phyloP scores from a whole-genome alignment of 2,329 filamentous ascomycete genomes.

The Sordariomycetes sp. region DNA sequence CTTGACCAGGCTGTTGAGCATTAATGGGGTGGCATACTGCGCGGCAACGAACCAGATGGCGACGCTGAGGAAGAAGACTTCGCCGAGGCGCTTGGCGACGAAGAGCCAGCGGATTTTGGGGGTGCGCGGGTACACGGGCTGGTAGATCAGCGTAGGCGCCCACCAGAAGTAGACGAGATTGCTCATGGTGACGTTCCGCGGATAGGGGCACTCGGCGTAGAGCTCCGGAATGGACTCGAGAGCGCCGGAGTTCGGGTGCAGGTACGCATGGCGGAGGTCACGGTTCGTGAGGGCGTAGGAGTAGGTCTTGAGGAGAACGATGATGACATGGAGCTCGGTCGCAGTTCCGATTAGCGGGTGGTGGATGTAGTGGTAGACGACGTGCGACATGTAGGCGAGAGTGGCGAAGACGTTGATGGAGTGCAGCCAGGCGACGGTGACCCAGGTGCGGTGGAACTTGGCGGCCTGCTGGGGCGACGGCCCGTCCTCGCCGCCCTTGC shows the following conservation, averaged over 20 bases:
- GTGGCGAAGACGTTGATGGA: constrained; percentile 74
- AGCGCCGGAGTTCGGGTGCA: constrained; percentile 61
- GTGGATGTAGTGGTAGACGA: constrained; percentile 85
- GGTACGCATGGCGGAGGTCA: constrained; percentile 81
- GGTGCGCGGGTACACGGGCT: constrained; percentile 88
- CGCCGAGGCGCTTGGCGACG: constrained; percentile 69
- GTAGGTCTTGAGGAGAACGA: constrained; percentile 92
- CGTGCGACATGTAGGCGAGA: constrained; percentile 67
- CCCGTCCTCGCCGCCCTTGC: constrained; percentile 33
- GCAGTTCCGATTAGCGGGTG: constrained; percentile 90
- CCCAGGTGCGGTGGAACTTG: constrained; percentile 68
- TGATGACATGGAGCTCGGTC: constrained; percentile 82
- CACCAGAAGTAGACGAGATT: constrained; percentile 97
- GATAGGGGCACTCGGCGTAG: constrained; percentile 78
- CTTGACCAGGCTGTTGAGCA: constrained; percentile 83
- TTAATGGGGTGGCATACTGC: constrained; percentile 84
- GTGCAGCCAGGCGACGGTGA: constrained; percentile 69
- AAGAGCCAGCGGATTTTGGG: constrained; percentile 76
- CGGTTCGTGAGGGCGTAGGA: constrained; percentile 96
- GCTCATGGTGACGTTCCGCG: constrained; percentile 74
- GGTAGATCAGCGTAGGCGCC: constrained; percentile 92
- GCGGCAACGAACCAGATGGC: constrained; percentile 94
- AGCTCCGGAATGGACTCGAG: constrained; percentile 66
- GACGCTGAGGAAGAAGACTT: constrained; percentile 66
- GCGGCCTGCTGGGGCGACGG: constrained; percentile 48